Conservation (phyloP, 148 eudicot genomes). For the Rhododendron simsii region DNA sequence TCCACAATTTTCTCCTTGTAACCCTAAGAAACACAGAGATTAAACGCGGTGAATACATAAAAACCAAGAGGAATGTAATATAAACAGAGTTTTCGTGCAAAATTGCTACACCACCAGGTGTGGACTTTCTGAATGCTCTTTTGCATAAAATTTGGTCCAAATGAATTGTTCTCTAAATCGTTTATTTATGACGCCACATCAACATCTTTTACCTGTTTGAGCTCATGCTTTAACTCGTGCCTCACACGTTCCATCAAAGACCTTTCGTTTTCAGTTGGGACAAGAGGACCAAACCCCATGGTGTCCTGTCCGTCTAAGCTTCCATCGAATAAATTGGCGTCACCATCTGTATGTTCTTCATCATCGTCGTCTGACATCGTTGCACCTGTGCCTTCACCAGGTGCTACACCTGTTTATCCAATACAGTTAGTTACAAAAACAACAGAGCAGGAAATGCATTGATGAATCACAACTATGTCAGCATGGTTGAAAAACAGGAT, state of each 20-base stretch:
- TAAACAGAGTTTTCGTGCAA: background rate
- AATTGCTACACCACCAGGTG: background rate
- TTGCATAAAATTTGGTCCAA: background rate
- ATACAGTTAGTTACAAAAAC: background rate
- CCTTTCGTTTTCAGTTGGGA: constrained; percentile 81
- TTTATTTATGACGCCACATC: background rate
- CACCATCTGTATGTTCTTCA: constrained; percentile 69
- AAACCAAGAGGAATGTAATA: background rate
- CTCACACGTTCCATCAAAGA: constrained; percentile 96
- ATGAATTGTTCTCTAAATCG: background rate
- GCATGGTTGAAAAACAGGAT: background rate
- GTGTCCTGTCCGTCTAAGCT: constrained; percentile 58
- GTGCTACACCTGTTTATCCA: constrained; percentile 66
- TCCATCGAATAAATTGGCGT: constrained; percentile 66
- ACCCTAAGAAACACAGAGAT: constrained; percentile 34
- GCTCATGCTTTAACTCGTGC: constrained; percentile 77
- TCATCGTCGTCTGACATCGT: constrained; percentile 90
- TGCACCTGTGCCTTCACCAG: constrained; percentile 93
- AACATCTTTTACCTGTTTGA: constrained; percentile 53
- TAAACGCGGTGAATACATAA: background rate
- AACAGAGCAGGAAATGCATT: background rate
- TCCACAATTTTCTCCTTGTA: constrained; percentile 92
- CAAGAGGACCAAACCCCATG: constrained; percentile 86
- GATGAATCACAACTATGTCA: background rate
- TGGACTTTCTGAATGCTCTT: background rate